These are phyloP conservation scores for Suhomyces yuchorum DNA, from an alignment of 1,139 yeast species.

Conservation along the genomic window DNA sequence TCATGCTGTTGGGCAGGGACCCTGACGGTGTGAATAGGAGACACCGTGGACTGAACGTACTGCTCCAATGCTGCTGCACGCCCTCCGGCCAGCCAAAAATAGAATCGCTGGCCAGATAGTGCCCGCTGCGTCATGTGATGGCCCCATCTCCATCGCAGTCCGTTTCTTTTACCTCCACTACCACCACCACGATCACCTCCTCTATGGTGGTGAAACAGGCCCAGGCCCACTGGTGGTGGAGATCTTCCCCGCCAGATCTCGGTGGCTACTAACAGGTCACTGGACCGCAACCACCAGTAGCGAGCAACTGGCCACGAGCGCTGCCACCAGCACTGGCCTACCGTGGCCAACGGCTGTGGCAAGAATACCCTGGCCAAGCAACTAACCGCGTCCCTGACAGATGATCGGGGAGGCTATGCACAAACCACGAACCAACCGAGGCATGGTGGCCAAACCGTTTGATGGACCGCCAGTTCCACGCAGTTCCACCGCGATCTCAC, in stretches of 20 bases:
- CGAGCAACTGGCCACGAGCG: conserved; percentile 1
- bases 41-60: background rate
- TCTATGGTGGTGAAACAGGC: too few relatives aligned
- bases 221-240: too few relatives aligned
- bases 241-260: conserved; percentile 3
- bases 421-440: background rate
- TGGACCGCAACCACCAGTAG: background rate
- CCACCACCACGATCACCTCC: too few relatives aligned
- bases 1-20: background rate
- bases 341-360: background rate
- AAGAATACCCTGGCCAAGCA: background rate
- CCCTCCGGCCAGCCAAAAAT: background rate
- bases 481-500: too few relatives aligned
- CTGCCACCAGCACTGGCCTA: background rate
- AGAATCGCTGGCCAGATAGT: too few relatives aligned
- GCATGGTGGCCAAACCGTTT: too few relatives aligned
- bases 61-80: background rate
- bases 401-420: background rate
- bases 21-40: background rate
- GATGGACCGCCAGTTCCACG: too few relatives aligned
- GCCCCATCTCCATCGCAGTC: too few relatives aligned
- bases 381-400: background rate
- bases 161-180: too few relatives aligned
- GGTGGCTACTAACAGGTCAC: conserved; percentile 1
- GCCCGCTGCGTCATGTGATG: too few relatives aligned